Evolutionary conservation across 1,139 yeast genomes (phyloP), one percentile per base, ranked within the genome.

Genomic region (Geotrichum carabidarum): DNA sequence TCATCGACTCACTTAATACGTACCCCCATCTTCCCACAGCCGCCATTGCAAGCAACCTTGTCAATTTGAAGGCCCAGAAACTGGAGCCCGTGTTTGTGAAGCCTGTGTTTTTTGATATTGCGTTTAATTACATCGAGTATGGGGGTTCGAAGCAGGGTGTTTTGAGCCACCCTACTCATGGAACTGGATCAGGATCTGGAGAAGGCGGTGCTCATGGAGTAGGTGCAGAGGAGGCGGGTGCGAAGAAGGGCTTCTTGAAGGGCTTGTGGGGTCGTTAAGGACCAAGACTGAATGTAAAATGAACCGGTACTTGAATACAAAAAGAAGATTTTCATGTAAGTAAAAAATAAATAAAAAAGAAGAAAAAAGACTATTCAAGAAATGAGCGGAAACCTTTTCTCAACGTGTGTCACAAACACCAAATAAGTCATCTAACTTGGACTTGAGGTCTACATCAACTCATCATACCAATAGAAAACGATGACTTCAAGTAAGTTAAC

Each of bases 51-150:
- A 62, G 69, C 2, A 72, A 73, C 46, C 67, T 84, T 53, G 81
- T 80, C 40, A 80, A 83, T 57, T 61, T 79, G 44, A 22, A 22
- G 27, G 74, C 75, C 22, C 72, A 76, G 14, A 66, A 69, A 14
- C 60, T 81, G 31, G 71, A 71, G 57, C 86, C 95, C 1, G 79
- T 86, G 1, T 77, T 83, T 57, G 80, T 85, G 57, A 91, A 91
- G 70, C 96, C 98, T 0, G 95, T 90, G 8, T 78, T 90, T 64
- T 91, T 89, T 65, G 98, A 91, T 68, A 76, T 88, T 64, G 97
- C 95, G 0, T 90, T 76, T 74, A 90, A 90, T 68, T 90, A 87
- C 65, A 79, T 91, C 53, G 75, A 77, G 48, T 82, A 83, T 65
- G 76, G 58, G 27, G 34, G 17, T 11, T 14, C 43, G 12, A 42